phyloP scores from a whole-genome alignment of 2,329 filamentous ascomycete species.

The Aspergillus jensenii region DNA sequence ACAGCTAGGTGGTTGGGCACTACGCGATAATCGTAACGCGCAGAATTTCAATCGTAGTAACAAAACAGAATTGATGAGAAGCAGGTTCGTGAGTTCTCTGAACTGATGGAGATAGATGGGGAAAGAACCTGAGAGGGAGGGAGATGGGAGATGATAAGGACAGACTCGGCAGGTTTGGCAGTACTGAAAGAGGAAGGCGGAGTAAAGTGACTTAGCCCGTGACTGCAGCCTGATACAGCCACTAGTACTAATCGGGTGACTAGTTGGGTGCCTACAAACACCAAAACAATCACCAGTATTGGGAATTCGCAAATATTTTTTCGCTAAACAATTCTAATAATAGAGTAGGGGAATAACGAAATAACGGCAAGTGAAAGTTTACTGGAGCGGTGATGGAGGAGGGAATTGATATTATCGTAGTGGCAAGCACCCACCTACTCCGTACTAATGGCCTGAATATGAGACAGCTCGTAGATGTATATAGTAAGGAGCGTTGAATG shows the following conservation, averaged over 20 bases:
- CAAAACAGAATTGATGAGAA: conserved; percentile 2
- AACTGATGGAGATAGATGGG: conserved; percentile 17
- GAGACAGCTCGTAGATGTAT: background rate
- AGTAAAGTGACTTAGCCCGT: conserved; percentile 3
- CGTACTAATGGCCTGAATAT: background rate
- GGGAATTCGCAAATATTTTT: background rate
- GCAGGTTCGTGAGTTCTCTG: background rate
- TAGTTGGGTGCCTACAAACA: background rate
- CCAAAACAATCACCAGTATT: no score
- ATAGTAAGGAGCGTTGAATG: background rate
- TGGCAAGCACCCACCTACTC: no score
- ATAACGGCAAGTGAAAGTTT: no score
- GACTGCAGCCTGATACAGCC: conserved; percentile 9
- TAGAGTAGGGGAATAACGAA: background rate
- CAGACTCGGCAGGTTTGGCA: conserved; percentile 12
- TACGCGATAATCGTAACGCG: background rate
- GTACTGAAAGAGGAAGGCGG: conserved; percentile 16
- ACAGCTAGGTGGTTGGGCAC: background rate
- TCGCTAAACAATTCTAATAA: background rate
- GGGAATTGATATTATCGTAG: background rate
- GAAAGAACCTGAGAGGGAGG: conserved; percentile 13
- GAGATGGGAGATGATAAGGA: conserved; percentile 8
- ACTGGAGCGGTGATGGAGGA: no score
- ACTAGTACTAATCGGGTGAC: conserved; percentile 24
- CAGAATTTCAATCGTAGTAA: background rate